Evolutionary conservation across 140 eudicot genomes (phyloP).

Genomic region (Anethum foeniculum): DNA sequence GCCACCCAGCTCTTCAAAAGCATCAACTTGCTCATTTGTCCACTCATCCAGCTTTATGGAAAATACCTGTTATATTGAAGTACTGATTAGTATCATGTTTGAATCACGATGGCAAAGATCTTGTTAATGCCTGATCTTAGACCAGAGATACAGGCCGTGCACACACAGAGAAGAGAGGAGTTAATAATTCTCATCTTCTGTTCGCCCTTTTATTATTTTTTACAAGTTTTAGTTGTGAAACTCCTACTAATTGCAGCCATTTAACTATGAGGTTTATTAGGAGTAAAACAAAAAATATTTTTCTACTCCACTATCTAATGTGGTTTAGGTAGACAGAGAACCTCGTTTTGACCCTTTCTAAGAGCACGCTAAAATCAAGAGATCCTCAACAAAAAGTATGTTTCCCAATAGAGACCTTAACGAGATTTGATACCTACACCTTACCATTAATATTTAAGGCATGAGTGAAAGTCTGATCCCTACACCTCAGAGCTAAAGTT

Average conservation of each 20-base stretch:
- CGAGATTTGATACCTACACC: background rate
- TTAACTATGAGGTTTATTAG: background rate
- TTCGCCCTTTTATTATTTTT: background rate
- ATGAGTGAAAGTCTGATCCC: background rate
- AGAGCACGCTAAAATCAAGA: background rate
- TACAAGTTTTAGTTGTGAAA: background rate
- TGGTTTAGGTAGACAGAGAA: background rate
- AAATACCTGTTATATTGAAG: conserved; percentile 44
- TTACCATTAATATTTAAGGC: background rate
- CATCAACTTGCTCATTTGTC: conserved; percentile 83
- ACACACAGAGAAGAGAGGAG: background rate
- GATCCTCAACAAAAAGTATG: background rate
- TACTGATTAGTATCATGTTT: background rate
- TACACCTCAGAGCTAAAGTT: background rate
- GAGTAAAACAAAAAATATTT: background rate
- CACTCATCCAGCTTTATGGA: conserved; percentile 87
- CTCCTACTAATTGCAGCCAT: background rate
- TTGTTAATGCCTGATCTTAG: background rate
- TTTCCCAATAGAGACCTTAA: background rate
- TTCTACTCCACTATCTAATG: background rate
- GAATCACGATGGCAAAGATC: background rate
- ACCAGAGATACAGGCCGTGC: background rate
- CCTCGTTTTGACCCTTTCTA: background rate
- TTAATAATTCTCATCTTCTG: background rate
- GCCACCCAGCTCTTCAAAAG: conserved; percentile 62